Evolutionary conservation across 306 rosid genomes (phyloP).

Genomic region (Calophaca sinica): DNA sequence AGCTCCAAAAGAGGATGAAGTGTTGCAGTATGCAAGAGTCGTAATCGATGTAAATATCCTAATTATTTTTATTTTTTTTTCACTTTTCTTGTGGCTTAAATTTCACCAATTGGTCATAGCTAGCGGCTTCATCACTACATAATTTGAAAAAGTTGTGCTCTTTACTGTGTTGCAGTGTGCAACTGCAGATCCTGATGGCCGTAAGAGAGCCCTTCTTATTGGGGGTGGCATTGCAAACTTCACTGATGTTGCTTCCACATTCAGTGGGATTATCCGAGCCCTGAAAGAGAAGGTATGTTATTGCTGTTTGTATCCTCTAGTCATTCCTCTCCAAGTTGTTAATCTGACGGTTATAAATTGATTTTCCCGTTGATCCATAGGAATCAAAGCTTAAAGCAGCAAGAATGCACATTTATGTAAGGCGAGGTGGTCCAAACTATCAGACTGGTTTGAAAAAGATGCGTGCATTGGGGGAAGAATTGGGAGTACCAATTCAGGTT

Average conservation of each 20-base stretch:
- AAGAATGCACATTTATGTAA: conserved; percentile 78
- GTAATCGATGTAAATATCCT: conserved; percentile 71
- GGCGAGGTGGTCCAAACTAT: conserved; percentile 95
- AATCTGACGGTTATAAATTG: conserved; percentile 24
- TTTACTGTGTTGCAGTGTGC: conserved; percentile 73
- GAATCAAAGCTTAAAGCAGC: conserved; percentile 83
- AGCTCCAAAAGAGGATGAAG: conserved; percentile 95
- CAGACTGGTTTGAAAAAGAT: conserved; percentile 81
- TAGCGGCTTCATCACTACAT: conserved; percentile 22
- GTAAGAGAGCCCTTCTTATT: conserved; percentile 85
- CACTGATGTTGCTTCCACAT: conserved; percentile 91
- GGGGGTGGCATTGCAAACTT: conserved; percentile 96
- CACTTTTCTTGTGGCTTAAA: conserved; percentile 2
- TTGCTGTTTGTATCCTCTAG: conserved; percentile 12
- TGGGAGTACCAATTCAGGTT: conserved; percentile 86
- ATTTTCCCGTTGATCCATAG: conserved; percentile 45
- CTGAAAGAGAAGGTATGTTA: conserved; percentile 73
- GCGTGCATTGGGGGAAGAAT: conserved; percentile 80
- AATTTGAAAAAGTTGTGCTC: conserved; percentile 30
- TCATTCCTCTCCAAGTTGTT: conserved; percentile 17
- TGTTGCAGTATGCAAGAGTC: conserved; percentile 90
- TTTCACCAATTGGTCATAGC: conserved; percentile 29
- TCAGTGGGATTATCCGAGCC: conserved; percentile 80
- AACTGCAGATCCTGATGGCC: conserved; percentile 83
- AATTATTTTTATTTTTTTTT: neutral